phyloP scores from a whole-genome alignment of 2,329 filamentous ascomycete genomes.

The Keithomyces neogunnii region DNA sequence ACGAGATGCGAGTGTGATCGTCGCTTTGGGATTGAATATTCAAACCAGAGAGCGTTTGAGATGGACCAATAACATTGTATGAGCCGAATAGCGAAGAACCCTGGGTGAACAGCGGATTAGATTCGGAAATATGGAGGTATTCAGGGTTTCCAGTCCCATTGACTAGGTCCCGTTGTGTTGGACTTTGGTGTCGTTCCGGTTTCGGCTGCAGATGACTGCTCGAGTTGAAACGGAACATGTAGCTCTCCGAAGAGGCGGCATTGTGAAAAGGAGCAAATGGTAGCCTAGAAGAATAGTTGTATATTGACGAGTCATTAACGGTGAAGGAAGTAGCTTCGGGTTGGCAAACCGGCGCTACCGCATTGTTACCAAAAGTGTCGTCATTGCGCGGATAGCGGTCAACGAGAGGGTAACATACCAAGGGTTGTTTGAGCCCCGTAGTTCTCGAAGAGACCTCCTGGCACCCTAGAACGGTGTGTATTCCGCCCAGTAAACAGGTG shows the following conservation, averaged over 20 bases:
- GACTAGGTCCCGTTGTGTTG: constrained; percentile 12
- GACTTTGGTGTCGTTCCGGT: constrained; percentile 16
- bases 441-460: constrained; percentile 6
- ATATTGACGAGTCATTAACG: constrained; percentile 22
- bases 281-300: constrained; percentile 19
- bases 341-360: constrained; percentile 16
- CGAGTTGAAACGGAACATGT: constrained; percentile 17
- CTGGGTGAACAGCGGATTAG: constrained; percentile 24
- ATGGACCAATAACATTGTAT: constrained; percentile 15
- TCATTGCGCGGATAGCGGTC: not conserved
- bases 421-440: constrained; percentile 6
- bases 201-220: constrained; percentile 18
- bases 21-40: constrained; percentile 18
- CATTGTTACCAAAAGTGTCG: not conserved
- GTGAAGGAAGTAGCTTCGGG: constrained; percentile 17
- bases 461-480: constrained; percentile 11
- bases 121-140: constrained; percentile 19
- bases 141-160: constrained; percentile 13
- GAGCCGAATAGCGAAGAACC: constrained; percentile 21
- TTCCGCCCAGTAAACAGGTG: constrained; percentile 18
- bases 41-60: constrained; percentile 16
- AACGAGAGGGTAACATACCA: constrained; percentile 4
- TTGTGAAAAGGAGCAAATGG: constrained; percentile 17
- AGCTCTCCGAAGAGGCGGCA: constrained; percentile 15
- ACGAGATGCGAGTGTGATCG: constrained; percentile 10